Conservation (phyloP, 441 rosid species). For the Geranium incanum region DNA sequence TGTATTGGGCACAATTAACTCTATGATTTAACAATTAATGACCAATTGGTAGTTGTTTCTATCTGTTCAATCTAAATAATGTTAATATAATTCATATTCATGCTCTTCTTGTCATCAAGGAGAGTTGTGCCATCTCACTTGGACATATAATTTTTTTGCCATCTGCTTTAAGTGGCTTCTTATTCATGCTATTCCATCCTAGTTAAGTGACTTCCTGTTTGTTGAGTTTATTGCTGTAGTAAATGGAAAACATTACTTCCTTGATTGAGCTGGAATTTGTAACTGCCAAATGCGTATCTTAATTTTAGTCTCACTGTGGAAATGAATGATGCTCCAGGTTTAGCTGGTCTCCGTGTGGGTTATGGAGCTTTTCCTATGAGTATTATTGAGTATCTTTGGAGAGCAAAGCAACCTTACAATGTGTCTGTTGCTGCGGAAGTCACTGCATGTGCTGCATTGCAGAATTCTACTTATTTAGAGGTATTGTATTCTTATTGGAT, state of each 20-base stretch:
- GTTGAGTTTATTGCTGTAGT: background rate
- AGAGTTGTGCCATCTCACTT: background rate
- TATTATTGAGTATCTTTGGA: constrained; percentile 78
- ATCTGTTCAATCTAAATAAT: background rate
- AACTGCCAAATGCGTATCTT: background rate
- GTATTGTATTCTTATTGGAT: constrained; percentile 23
- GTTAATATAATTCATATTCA: background rate
- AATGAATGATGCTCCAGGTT: constrained; percentile 37
- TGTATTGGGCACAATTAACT: background rate
- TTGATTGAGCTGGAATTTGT: background rate
- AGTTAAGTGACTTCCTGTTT: background rate
- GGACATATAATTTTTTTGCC: background rate
- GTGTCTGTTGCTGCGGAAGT: constrained; percentile 97
- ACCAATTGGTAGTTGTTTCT: background rate
- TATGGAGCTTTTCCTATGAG: constrained; percentile 89
- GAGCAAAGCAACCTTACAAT: constrained; percentile 91
- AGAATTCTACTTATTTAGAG: constrained; percentile 68
- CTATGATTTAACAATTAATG: background rate
- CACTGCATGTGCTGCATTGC: constrained; percentile 84
- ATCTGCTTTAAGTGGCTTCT: background rate
- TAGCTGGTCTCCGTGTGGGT: constrained; percentile 89
- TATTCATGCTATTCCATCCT: background rate
- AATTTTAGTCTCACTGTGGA: background rate
- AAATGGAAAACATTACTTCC: background rate
- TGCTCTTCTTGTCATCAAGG: background rate